Evolutionary conservation across 352 stramenopile species (phyloP).

Genomic region (Globisporangium apiculatum): DNA sequence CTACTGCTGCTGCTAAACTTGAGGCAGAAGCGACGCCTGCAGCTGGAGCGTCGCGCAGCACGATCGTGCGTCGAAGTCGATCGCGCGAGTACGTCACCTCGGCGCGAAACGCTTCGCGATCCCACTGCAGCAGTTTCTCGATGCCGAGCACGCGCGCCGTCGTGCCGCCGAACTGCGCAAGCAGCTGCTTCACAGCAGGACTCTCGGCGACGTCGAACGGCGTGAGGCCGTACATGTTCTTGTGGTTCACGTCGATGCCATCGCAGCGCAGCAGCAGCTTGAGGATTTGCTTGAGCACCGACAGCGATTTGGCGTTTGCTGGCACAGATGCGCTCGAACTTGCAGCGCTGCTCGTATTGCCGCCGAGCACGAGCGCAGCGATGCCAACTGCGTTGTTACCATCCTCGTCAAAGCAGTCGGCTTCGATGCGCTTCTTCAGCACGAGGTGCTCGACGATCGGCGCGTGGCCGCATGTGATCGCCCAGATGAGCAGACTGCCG

Average conservation of each 20-base stretch:
- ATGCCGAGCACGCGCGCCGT: constrained; percentile 38
- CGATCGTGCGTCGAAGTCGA: constrained; percentile 20
- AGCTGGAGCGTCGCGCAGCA: constrained; percentile 6
- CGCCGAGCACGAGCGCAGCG: constrained; percentile 32
- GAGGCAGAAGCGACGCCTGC: background rate
- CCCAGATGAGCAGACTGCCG: constrained; percentile 60
- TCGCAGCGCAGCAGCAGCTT: constrained; percentile 20
- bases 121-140: constrained; percentile 41
- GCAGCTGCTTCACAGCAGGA: constrained; percentile 29
- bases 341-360: background rate
- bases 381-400: constrained; percentile 61
- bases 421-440: constrained; percentile 34
- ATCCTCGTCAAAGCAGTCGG: constrained; percentile 63
- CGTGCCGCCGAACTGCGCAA: constrained; percentile 29
- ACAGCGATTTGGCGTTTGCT: background rate
- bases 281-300: constrained; percentile 20
- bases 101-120: constrained; percentile 36
- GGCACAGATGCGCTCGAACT: background rate
- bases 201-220: constrained; percentile 48
- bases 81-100: constrained; percentile 38
- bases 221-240: constrained; percentile 61
- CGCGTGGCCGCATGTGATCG: constrained; percentile 37
- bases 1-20: background rate
- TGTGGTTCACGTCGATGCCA: constrained; percentile 57
- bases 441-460: constrained; percentile 40